phyloP scores from a whole-genome alignment of 2,329 filamentous ascomycete genomes.

The Scortechinia acanthostroma region DNA sequence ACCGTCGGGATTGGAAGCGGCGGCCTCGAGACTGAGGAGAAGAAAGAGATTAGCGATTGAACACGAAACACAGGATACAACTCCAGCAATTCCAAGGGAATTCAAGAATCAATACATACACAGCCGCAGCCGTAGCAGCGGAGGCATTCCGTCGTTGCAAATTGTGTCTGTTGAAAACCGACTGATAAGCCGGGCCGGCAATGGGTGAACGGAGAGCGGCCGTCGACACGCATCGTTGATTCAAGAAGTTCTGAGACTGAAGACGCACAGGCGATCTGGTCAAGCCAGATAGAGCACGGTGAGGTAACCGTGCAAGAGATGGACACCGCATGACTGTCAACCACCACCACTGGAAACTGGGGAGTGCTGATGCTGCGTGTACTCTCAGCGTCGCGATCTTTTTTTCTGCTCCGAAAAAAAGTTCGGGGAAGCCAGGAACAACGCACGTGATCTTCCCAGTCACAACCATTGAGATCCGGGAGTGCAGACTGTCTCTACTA shows the following conservation, averaged over 20 bases:
- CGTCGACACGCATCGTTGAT: constrained; percentile 26
- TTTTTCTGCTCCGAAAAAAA: no score
- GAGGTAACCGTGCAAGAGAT: constrained; percentile 26
- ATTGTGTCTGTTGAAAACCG: constrained; percentile 25
- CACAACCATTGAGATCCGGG: no score
- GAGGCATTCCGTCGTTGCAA: constrained; percentile 27
- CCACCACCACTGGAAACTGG: no score
- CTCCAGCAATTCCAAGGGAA: no score
- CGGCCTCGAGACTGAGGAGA: neutral
- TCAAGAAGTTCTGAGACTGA: constrained; percentile 21
- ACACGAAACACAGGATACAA: neutral
- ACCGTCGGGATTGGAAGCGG: neutral
- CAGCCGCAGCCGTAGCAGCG: constrained; percentile 29
- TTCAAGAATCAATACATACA: constrained; percentile 29
- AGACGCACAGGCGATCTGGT: constrained; percentile 20
- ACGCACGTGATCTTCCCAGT: no score
- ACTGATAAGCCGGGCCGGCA: constrained; percentile 14
- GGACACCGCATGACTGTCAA: constrained; percentile 24
- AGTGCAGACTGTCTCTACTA: no score
- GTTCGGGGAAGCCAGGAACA: no score
- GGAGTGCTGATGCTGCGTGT: no score
- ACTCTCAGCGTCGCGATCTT: no score
- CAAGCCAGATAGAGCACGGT: constrained; percentile 24
- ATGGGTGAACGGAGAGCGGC: constrained; percentile 15
- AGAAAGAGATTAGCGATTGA: neutral